Percentiles rank a stretch among this genome's conserved stretches.
Conservation (phyloP, 148 eudicot genomes). For the Tetragonia tetragonoides region DNA sequence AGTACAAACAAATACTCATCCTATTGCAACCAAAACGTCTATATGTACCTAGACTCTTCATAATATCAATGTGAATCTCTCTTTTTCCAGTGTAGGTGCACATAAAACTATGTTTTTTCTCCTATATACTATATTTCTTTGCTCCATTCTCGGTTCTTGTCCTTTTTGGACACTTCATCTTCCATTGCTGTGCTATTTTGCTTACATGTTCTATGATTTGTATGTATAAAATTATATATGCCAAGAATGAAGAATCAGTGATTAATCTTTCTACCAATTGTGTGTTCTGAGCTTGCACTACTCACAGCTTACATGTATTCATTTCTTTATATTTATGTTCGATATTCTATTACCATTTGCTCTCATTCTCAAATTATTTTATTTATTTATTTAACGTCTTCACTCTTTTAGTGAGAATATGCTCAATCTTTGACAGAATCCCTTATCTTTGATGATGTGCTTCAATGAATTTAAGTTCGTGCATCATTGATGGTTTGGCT, state of each 20-base stretch:
- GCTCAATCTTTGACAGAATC: background rate
- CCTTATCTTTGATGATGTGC: background rate
- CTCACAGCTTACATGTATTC: background rate
- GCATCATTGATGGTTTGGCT: background rate
- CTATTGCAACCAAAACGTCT: background rate
- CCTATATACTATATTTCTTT: background rate
- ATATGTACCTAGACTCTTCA: slow-evolving; percentile 2
- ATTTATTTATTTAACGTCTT: too few species aligned
- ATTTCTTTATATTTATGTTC: background rate
- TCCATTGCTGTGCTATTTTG: background rate
- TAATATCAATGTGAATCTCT: slow-evolving; percentile 15
- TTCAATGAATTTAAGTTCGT: background rate
- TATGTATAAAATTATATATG: background rate
- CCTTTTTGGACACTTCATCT: background rate
- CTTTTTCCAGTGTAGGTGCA: slow-evolving; percentile 18
- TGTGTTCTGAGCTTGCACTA: background rate
- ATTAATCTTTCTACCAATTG: background rate
- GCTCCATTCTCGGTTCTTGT: background rate
- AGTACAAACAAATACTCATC: slow-evolving; percentile 20
- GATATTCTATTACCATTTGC: too few species aligned
- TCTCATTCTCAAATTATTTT: too few species aligned
- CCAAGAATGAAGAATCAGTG: background rate
- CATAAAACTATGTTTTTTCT: background rate
- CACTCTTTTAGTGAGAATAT: too few species aligned
- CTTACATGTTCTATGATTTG: slow-evolving; percentile 6